Evolutionary conservation across 345 rosid species (phyloP), one percentile per base, ranked within the genome.

Genomic region (Rhizophora mangle): DNA sequence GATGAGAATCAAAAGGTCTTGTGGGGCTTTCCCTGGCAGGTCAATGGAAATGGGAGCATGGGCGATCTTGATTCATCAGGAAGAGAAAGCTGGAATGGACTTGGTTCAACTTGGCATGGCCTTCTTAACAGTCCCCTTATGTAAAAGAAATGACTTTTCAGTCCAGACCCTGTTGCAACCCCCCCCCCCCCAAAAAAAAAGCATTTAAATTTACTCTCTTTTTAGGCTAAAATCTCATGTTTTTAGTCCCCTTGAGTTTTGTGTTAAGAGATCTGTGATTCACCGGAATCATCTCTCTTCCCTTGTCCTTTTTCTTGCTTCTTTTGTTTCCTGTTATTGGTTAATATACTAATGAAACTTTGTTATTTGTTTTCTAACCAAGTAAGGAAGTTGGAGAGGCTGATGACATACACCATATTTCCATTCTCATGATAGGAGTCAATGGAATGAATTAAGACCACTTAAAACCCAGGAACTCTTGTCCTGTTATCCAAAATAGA

Each of bases 1-100:
- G 73, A 71, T 64, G 87, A 84, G 29, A 18, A 62, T 9, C 78
- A 71, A 27, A 84, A 74, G 81, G 64, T 80, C 31, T 71, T 87
- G 59, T 82, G 80, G 87, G 94, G 92, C 3, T 83, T 81, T 65
- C 98, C 94, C 22, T 90, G 98, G 96, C 92, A 87, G 75, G 68
- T 75, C n/a, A 83, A 72, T 83, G 92, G 85, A 32, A 87, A 81
- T 55, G 34, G 53, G 19, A 54, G 20, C 27, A 22, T 66, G 32
- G 62, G 27, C 54, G 72, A 74, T 21, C 64, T 36, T 68, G 72
- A 68, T 62, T 55, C 60, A 3, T 24, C 63, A 1, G 78, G 68
- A 68, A 68, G 68, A 62, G 78, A 63, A 37, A 67, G 64, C 64
- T 74, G 78, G 73, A 67, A 46, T 68, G 77, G 68, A 30, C 18